Base-by-base conservation (phyloP, 2,329 filamentous ascomycete genomes). In the Ophiocordyceps camponoti-leonardi region DNA sequence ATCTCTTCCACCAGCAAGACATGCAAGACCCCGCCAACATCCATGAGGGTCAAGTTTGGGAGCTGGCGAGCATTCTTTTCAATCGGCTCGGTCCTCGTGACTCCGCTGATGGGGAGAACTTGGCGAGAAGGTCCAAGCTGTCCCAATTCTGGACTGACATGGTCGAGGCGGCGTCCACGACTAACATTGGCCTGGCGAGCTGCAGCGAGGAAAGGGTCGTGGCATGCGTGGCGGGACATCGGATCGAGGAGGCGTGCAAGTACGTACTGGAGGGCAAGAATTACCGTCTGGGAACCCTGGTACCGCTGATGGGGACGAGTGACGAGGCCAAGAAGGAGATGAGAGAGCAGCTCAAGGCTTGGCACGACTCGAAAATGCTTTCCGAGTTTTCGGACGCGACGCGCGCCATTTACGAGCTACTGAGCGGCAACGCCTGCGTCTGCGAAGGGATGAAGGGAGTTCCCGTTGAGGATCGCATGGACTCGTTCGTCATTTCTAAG, bases 331-430 rank as follows among this genome's bases (percentile, higher is more conserved):
- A 80, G 56, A 76, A 76, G 49, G 81, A 90, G 49, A 85, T 96
- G 66, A 71, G 71, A 22, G 72, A 79, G 46, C 92, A 98, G 59
- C 72, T 98, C 45, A 77, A 80, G 48, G 79, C 83, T 44, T 98
- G 92, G 92, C 78, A 81, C 33, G 75, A 84, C 26, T 78, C 85
- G 33, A 86, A 87, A 56, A 77, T 90, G 42, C 74, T 94, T 18
- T 85, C 86, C 1, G 93, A 98, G 60, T 87, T 98, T 62, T 79
- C 77, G 16, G 81, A 92, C 51, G 72, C 86, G 1, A 77, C 94
- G 41, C 81, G 92, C 46, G 82, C 88, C 10, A 70, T 98, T 31
- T 98, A 95, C 58, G 86, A 94, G 60, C 72, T 98, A 26, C 69
- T 95, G 12, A 78, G 86, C 28, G 92, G 93, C 35, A 92, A 95